Evolutionary conservation across 345 rosid species (phyloP), one percentile per base, ranked within the genome.

Genomic region (Xanthoceras sorbifolium): DNA sequence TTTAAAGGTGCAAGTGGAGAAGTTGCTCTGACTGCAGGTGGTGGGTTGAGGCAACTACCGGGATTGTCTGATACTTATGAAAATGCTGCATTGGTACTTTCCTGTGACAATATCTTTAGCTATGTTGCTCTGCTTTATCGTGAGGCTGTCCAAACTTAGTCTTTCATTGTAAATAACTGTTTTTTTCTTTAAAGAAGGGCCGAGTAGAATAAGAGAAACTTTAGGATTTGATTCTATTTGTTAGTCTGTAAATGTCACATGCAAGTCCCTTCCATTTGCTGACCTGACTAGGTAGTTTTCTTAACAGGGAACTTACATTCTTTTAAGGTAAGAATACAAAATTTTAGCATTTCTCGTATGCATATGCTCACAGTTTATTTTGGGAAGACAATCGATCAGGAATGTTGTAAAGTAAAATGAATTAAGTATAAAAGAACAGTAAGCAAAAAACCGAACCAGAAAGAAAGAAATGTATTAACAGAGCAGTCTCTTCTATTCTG

Each of bases 1-100:
- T 93, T 95, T 71, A 84, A 91, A 87, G 98, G 97, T 73, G 97
- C 93, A 78, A 86, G 66, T 25, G 94, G 99, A 77, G 94, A 93
- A 78, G 88, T 93, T 81, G 90, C 97, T 64, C 78, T 95, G 82
- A 95, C 99, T 17, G 95, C 94, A 70, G 99, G 69, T 85, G 98
- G 97, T 42, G 99, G 96, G 48, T 75, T 93, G 90, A 90, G 97
- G 88, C 92, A 87, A 80, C 79, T 95, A 75, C 94, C 98, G 7
- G 96, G 98, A 78, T 83, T 86, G 71, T 77, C 81, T 22, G 91
- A 87, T 52, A 88, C 83, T 63, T 93, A 22, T 82, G 99, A 95
- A 84, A 90, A 89, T 84, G 97, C 99, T 73, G 99, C 98, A 10
- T 77, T 95, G 93, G 98, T 95, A 89, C 57, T 63, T 82, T 76